Evolutionary conservation across 2,329 filamentous ascomycete genomes (phyloP), one percentile per base, ranked within the genome.

Genomic region (Blumeria graminis): DNA sequence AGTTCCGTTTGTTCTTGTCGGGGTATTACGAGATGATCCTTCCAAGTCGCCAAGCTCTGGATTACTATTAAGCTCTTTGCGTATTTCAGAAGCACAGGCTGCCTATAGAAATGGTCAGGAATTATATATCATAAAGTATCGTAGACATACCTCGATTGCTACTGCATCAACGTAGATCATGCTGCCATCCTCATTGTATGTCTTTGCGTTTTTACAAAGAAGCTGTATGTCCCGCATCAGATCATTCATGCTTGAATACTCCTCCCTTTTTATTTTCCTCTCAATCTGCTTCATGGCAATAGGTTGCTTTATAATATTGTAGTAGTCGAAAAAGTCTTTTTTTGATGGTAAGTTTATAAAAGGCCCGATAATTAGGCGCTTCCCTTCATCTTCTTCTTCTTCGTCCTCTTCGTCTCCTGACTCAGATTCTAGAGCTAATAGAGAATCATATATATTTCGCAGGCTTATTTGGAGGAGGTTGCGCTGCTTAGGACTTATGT

Each of bases 241-340:
- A 63, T 89, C 86, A 65, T 78, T 80, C 59, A 95, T 70, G 64
- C 77, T 84, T 62, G 78, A 80, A 69, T 98, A 98, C 66, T 95
- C 86, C 65, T 93, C 86, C 69, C 86, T 90, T 73, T 94, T 95
- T 71, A 98, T 94, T 74, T 87, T 90, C 67, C 84, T 86, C 67
- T 86, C 81, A 65, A 98, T 94, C 68, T 88, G 82, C 63, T 94
- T 92, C 84, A 96, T 94, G 66, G 86, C 90, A 65, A 98, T 95
- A 0, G 92, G 92, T 56, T 82, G 83, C 66, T 83, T 79, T 68
- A 98, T 98, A 68, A 95, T 80, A 66, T 90, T 72, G 68, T 95
- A 98, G 72, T 98, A 98, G 67, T 96, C 89, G 32, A 87, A 84
- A 66, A 93, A 98, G 58, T 90, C 81, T 58, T 82, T 82, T 71